Percentiles rank a stretch among this genome's conserved stretches.
Evolutionary conservation across 441 rosid genomes (phyloP).

Genomic region (Jatropha podagrica): DNA sequence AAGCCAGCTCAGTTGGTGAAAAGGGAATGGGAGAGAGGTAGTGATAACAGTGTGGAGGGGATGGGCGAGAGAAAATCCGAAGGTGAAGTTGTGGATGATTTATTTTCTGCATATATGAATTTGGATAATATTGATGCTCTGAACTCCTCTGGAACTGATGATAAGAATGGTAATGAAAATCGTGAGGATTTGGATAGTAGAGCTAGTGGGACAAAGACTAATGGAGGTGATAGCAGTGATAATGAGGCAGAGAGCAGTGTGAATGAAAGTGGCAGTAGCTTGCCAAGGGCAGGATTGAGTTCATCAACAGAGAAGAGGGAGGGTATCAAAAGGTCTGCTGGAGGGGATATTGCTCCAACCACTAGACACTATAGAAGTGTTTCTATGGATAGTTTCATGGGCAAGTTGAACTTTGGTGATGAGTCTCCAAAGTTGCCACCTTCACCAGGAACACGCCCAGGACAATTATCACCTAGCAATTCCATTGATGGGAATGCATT

Average conservation of each 20-base stretch:
- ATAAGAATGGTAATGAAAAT: constrained; percentile 65
- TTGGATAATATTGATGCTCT: constrained; percentile 75
- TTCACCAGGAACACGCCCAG: constrained; percentile 60
- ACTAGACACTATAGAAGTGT: constrained; percentile 83
- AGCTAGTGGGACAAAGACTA: constrained; percentile 83
- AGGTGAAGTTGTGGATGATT: constrained; percentile 81
- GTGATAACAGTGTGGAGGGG: constrained; percentile 50
- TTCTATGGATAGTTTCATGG: constrained; percentile 94
- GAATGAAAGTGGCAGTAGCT: constrained; percentile 55
- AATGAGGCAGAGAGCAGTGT: constrained; percentile 84
- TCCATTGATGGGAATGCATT: constrained; percentile 68
- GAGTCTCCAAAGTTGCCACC: constrained; percentile 78
- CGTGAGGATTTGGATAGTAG: constrained; percentile 84
- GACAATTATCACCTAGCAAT: constrained; percentile 65
- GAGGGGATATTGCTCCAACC: constrained; percentile 69
- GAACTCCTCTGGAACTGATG: constrained; percentile 83
- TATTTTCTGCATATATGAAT: constrained; percentile 91
- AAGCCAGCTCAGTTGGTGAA: constrained; percentile 70
- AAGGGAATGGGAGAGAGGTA: constrained; percentile 64
- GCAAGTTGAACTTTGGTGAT: constrained; percentile 62
- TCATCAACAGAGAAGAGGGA: constrained; percentile 50
- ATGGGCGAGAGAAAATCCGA: constrained; percentile 71
- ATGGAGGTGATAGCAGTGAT: constrained; percentile 81
- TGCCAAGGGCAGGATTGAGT: constrained; percentile 33
- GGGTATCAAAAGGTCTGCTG: constrained; percentile 73